Conservation (phyloP, 257 asterid species). For the Solanum etuberosum region DNA sequence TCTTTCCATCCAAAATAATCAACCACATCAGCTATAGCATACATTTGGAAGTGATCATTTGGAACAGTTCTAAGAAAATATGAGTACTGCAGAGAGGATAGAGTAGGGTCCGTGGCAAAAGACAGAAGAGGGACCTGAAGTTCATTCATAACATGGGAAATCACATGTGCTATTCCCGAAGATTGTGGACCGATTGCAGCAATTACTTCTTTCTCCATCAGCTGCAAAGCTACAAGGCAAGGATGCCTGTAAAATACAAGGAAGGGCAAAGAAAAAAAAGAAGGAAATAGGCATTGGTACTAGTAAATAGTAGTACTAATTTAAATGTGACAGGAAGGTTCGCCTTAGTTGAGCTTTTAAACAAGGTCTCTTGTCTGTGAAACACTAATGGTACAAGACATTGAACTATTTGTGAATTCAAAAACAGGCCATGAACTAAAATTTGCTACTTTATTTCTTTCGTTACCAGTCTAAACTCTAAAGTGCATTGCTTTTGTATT, state of each 20-base stretch:
- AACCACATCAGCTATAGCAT: constrained; percentile 49
- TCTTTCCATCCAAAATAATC: constrained; percentile 53
- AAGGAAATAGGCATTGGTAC: background rate
- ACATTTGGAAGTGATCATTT: constrained; percentile 53
- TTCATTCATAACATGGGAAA: constrained; percentile 45
- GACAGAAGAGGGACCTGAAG: constrained; percentile 63
- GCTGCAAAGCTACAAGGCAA: constrained; percentile 54
- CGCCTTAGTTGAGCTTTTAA: background rate
- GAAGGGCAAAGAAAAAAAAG: background rate
- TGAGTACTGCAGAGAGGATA: constrained; percentile 53
- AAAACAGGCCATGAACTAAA: background rate
- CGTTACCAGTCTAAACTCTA: background rate
- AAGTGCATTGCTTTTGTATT: background rate
- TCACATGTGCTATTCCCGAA: constrained; percentile 60
- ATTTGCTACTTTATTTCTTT: background rate
- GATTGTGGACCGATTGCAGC: constrained; percentile 71
- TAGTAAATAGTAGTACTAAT: background rate
- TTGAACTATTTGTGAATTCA: background rate
- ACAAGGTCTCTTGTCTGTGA: background rate
- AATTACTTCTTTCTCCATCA: constrained; percentile 33
- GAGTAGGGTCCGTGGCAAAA: constrained; percentile 66
- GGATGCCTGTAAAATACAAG: constrained; percentile 12
- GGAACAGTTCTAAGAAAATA: constrained; percentile 44
- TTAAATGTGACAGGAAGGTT: background rate
- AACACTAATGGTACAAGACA: background rate